A percentile compares a stretch with the other conserved stretches of the same genome.
These are phyloP conservation scores for Heimioporus sp. DNA, from an alignment of 768 basidiomycete species.

Conservation along the genomic window DNA sequence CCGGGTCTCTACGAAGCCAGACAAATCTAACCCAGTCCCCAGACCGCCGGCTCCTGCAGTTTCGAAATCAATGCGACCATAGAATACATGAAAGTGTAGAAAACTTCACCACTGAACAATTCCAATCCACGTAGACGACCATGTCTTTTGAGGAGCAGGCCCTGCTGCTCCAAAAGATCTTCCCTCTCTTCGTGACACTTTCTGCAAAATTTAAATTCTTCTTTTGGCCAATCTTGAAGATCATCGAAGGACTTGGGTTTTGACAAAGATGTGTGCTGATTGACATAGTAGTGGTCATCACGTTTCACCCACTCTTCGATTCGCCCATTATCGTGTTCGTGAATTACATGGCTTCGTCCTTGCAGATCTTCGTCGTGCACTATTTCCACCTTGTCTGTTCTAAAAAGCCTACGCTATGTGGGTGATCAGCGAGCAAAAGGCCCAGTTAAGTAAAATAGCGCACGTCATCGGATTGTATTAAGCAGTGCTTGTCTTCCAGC, in stretches of 20 bases:
- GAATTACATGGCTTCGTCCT: conserved; percentile 53
- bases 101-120: conserved; percentile 59
- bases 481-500: conserved; percentile 9
- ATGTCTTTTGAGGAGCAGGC: conserved; percentile 34
- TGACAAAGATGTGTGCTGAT: conserved; percentile 28
- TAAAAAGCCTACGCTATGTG: conserved; percentile 39
- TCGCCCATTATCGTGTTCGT: conserved; percentile 31
- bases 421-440: conserved; percentile 8
- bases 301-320: conserved; percentile 43
- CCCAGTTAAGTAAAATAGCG: conserved; percentile 1
- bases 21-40: conserved; percentile 62
- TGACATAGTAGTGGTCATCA: conserved; percentile 60
- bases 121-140: conserved; percentile 59
- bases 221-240: conserved; percentile 24
- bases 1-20: conserved; percentile 58
- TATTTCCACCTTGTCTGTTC: conserved; percentile 28
- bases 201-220: conserved; percentile 37
- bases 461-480: conserved; percentile 44
- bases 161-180: conserved; percentile 25
- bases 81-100: not conserved
- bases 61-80: not conserved
- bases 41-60: conserved; percentile 70
- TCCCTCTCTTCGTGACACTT: conserved; percentile 38
- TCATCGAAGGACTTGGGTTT: conserved; percentile 20
- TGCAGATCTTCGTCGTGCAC: conserved; percentile 41